Percentiles rank a stretch among this genome's conserved stretches.
These are phyloP conservation scores for Henckelia pumila DNA, from an alignment of 257 asterid species.

Conservation along the genomic window DNA sequence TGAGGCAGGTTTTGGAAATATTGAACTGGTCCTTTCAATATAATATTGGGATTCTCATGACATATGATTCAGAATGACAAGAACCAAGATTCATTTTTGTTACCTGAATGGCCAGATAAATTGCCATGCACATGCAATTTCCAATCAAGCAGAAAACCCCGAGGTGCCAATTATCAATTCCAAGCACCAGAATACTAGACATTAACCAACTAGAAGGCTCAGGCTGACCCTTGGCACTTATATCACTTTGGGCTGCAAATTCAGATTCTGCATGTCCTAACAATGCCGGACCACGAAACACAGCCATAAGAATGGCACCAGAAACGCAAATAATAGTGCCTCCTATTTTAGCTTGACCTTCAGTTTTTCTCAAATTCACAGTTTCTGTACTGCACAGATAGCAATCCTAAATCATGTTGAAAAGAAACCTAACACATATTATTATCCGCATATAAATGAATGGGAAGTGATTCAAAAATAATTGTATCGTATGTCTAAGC, in stretches of 20 bases:
- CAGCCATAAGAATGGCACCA: slow-evolving; percentile 88
- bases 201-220: slow-evolving; percentile 77
- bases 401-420: slow-evolving; percentile 27
- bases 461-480: not conserved
- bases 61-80: not conserved
- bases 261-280: slow-evolving; percentile 67
- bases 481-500: not conserved
- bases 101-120: slow-evolving; percentile 91
- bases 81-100: slow-evolving; percentile 9
- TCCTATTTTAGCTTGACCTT: slow-evolving; percentile 90
- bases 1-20: not conserved
- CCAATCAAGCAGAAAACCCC: slow-evolving; percentile 91
- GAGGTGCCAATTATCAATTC: slow-evolving; percentile 78
- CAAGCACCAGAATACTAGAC: slow-evolving; percentile 56
- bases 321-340: slow-evolving; percentile 85
- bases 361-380: slow-evolving; percentile 55
- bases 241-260: slow-evolving; percentile 47
- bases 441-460: not conserved
- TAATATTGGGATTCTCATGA: not conserved
- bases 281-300: slow-evolving; percentile 81
- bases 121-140: slow-evolving; percentile 92
- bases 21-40: not conserved
- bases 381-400: slow-evolving; percentile 86
- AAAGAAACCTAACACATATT: slow-evolving; percentile 14
- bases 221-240: slow-evolving; percentile 81